phyloP scores from a whole-genome alignment of 1,284 basidiomycete species.

The Ustilago lituana region DNA sequence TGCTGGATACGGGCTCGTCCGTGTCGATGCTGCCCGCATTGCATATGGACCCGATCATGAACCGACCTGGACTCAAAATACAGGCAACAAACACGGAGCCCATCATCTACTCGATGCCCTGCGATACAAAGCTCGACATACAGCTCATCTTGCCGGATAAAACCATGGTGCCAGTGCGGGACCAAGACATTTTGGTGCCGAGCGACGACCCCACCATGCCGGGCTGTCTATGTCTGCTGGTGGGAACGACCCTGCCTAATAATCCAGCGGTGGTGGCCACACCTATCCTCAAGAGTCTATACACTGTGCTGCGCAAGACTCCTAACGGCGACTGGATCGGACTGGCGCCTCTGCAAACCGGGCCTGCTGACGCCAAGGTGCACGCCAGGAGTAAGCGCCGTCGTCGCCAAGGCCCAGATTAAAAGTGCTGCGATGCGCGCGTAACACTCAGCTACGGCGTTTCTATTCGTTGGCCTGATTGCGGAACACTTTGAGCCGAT shows the following conservation, averaged over 20 bases:
- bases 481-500: too few relatives aligned
- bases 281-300: constrained; percentile 36
- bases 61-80: constrained; percentile 17
- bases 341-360: constrained; percentile 21
- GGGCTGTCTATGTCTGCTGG: constrained; percentile 32
- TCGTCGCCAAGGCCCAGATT: too few relatives aligned
- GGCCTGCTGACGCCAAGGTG: too few relatives aligned
- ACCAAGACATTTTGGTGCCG: constrained; percentile 34
- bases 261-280: constrained; percentile 30
- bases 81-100: constrained; percentile 21
- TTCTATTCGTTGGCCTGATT: too few relatives aligned
- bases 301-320: constrained; percentile 25
- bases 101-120: constrained; percentile 36
- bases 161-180: constrained; percentile 13
- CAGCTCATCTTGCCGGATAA: constrained; percentile 29
- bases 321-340: constrained; percentile 28
- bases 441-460: too few relatives aligned
- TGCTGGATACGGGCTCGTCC: constrained; percentile 40
- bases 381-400: too few relatives aligned
- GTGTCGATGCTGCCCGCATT: constrained; percentile 30
- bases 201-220: constrained; percentile 40
- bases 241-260: constrained; percentile 33
- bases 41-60: constrained; percentile 32
- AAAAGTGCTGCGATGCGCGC: too few relatives aligned
- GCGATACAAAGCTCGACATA: constrained; percentile 29